Evolutionary conservation across 129 eudicot species (phyloP), one percentile per base, ranked within the genome.

Genomic region (Ambrosia artemisiifolia): DNA sequence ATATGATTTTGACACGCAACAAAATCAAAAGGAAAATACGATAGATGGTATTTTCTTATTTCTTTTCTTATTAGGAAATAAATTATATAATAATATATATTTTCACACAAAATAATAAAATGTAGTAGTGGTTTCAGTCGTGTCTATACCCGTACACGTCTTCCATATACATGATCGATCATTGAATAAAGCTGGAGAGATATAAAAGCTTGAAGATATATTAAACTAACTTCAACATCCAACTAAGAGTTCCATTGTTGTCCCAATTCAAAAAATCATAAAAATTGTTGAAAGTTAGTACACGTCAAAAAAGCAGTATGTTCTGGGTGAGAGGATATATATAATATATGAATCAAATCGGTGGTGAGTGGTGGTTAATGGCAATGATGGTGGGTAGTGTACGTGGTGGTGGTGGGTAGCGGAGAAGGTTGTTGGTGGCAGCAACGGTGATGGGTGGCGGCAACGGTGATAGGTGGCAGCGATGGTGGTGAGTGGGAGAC

Each of bases 141-240:
- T 59, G 42, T 59, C 42, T 67, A 24, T 44, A 24, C 11, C 71
- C 24, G 43, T 67, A 46, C 28, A 67, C 60, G 72, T n/a, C 36
- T 67, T 67, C 44, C 32, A 67, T 19, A 44, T 13, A 44, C 4
- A 66, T 44, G 32, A 36, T 36, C 55, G 18, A 49, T 14, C 20
- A 49, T 49, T 49, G 5, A 57, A 57, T 60, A 60, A 60, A 60
- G 65, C 13, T 13, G 19, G 10, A 30, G 40, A 59, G 18, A 59
- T 28, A 30, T 24, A 59, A 14, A 24, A 12, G 17, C 9, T 5
- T 66, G 7, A 17, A 46, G 43, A 46, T 20, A 28, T 67, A 67
- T 67, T 46, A 43, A 44, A 67, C 65, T 67, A 67, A 20, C 43
- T 67, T 14, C 42, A 46, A 46, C 28, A 24, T 67, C 43, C 57